Evolutionary conservation across 345 rosid species (phyloP), one percentile per base, ranked within the genome.

Genomic region (Sonneratia alba): DNA sequence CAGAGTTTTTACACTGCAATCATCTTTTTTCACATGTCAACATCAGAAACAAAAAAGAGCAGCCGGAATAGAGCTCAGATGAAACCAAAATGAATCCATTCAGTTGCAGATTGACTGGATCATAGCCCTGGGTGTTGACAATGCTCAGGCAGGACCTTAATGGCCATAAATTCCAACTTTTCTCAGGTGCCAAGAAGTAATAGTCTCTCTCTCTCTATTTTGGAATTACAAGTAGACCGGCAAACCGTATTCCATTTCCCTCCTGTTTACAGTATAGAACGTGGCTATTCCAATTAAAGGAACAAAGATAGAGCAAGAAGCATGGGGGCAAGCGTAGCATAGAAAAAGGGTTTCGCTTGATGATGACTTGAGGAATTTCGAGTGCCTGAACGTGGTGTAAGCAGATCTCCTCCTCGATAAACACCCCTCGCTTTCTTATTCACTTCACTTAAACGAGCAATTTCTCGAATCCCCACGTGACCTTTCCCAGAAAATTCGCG

Each of bases 381-480:
- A 24, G 40, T 36, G 21, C 63, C 65, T 19, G 65, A 6, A 12
- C 71, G 76, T 3, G 83, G 80, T 59, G 67, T 73, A 36, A 73
- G 34, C 57, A 71, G 68, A 75, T 73, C 71, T 13, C 77, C 79
- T 19, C 85, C 85, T 3, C 78, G 78, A 24, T 73, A 70, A 43
- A 61, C 67, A 7, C 81, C 83, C 45, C 42, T 75, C 48, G 67
- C 70, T 13, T 59, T 69, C 57, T 72, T 77, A 11, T 19, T 15
- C 55, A 36, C 53, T 5, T 48, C 72, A 16, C 15, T 36, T 53
- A 47, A 11, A 5, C 19, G 66, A 34, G 27, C 38, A 53, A 53
- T 53, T 32, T 34, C 66, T 62, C 13, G 45, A 49, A 42, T 14
- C 27, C 4, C 36, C 51, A 16, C 15, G 32, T 45, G 18, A 22